Evolutionary conservation across 2,329 filamentous ascomycete genomes (phyloP).

Genomic region (Penicillium sp.): DNA sequence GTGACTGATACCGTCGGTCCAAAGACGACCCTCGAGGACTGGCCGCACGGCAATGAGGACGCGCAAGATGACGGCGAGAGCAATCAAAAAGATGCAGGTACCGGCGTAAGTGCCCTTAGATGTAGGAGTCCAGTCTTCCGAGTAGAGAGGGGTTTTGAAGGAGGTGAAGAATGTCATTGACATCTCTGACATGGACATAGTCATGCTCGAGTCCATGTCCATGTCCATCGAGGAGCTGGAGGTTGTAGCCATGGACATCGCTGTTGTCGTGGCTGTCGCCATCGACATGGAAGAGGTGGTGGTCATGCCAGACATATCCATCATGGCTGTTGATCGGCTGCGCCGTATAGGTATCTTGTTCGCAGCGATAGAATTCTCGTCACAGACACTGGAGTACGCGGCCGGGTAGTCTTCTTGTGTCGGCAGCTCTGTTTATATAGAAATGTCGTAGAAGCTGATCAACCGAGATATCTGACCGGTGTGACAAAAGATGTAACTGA

Average conservation of each 20-base stretch:
- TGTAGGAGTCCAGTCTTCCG: slow-evolving; percentile 68
- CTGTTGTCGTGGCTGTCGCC: not conserved
- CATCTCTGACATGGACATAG: slow-evolving; percentile 25
- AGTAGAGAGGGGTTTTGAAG: slow-evolving; percentile 63
- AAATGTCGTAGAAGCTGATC: not conserved
- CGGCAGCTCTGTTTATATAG: not conserved
- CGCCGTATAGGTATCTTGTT: not conserved
- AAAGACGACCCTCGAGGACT: slow-evolving; percentile 44
- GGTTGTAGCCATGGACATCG: not conserved
- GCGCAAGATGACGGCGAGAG: slow-evolving; percentile 69
- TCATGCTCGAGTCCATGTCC: slow-evolving; percentile 23
- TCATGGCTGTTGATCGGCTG: not conserved
- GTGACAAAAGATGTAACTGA: not conserved
- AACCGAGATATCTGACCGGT: not conserved
- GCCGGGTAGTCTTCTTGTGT: not conserved
- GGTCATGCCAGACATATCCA: slow-evolving; percentile 2
- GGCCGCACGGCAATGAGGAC: slow-evolving; percentile 67
- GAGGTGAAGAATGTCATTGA: slow-evolving; percentile 50
- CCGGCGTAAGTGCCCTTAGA: slow-evolving; percentile 72
- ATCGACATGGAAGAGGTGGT: slow-evolving; percentile 3
- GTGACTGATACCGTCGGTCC: slow-evolving; percentile 19
- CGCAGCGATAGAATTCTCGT: not conserved
- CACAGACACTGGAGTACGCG: not conserved
- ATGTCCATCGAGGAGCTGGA: slow-evolving; percentile 16
- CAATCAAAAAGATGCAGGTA: slow-evolving; percentile 84